These are phyloP conservation scores for Peziza echinospora DNA, from an alignment of 495 filamentous ascomycete species.

Conservation along the genomic window DNA sequence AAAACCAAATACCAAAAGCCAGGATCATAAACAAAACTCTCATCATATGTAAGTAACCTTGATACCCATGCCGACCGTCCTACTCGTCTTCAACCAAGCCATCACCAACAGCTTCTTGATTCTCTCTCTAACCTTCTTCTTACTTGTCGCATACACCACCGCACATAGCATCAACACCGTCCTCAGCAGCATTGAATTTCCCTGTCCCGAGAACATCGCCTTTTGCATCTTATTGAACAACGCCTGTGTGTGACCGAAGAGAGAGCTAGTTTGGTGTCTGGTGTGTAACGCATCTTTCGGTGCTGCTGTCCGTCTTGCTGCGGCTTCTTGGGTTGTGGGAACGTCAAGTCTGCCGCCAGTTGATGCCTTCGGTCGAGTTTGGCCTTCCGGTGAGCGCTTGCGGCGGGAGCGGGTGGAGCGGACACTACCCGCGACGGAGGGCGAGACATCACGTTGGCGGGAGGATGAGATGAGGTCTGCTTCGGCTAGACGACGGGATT, in stretches of 20 bases:
- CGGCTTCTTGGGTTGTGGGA: not conserved
- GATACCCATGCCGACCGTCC: slow-evolving; percentile 86
- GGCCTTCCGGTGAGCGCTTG: slow-evolving; percentile 1
- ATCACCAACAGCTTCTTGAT: slow-evolving; percentile 41
- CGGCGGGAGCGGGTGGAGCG: slow-evolving; percentile 1
- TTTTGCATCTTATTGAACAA: slow-evolving; percentile 26
- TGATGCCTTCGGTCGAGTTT: slow-evolving; percentile 4
- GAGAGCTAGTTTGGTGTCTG: slow-evolving; percentile 31
- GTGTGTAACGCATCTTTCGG: slow-evolving; percentile 14
- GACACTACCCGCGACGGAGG: slow-evolving; percentile 5
- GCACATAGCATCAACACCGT: slow-evolving; percentile 65
- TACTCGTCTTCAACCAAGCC: slow-evolving; percentile 63
- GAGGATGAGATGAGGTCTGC: slow-evolving; percentile 3
- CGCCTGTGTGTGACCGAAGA: slow-evolving; percentile 47
- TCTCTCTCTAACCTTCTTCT: slow-evolving; percentile 52
- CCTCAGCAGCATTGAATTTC: slow-evolving; percentile 32
- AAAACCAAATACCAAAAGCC: no score
- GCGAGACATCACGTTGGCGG: slow-evolving; percentile 3
- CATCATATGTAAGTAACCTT: slow-evolving; percentile 92
- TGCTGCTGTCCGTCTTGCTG: not conserved
- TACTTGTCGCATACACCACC: slow-evolving; percentile 52
- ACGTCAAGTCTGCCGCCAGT: slow-evolving; percentile 1
- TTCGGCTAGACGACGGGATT: slow-evolving; percentile 2
- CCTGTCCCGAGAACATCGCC: slow-evolving; percentile 11
- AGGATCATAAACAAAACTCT: no score